Evolutionary conservation across 2,329 filamentous ascomycete genomes (phyloP).

Genomic region (Fusarium falciforme): DNA sequence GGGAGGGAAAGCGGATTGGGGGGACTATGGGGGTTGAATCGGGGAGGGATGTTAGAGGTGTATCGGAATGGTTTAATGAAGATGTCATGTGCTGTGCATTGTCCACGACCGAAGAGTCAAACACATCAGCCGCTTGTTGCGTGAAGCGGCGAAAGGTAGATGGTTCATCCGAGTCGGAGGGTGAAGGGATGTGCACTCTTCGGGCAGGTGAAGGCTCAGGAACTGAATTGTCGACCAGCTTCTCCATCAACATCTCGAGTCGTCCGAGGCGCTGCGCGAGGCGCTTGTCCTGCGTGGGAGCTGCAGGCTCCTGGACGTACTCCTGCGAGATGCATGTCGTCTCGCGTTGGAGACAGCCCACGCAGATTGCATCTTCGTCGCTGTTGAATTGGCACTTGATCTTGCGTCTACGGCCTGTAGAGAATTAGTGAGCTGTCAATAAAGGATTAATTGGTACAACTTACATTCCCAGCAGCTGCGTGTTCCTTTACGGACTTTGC

Average conservation of each 20-base stretch:
- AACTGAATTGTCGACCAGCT: conserved; percentile 53
- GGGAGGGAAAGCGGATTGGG: not conserved
- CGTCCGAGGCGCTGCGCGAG: conserved; percentile 57
- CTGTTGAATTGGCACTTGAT: conserved; percentile 61
- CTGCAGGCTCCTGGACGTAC: conserved; percentile 49
- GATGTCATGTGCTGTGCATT: conserved; percentile 35
- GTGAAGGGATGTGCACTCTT: conserved; percentile 28
- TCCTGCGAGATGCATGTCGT: conserved; percentile 60
- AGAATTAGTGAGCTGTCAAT: not conserved
- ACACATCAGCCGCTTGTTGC: conserved; percentile 36
- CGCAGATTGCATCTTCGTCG: conserved; percentile 56
- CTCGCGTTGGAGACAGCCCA: conserved; percentile 57
- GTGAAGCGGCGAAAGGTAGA: conserved; percentile 33
- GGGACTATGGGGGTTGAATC: conserved; percentile 1
- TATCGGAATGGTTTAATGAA: conserved; percentile 7
- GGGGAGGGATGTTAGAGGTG: not conserved
- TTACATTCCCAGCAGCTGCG: conserved; percentile 71
- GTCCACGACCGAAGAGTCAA: conserved; percentile 32
- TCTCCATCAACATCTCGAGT: conserved; percentile 60
- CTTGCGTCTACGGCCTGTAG: conserved; percentile 58
- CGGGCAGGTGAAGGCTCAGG: not conserved
- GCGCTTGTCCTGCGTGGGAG: conserved; percentile 50
- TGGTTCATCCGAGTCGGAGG: conserved; percentile 21
- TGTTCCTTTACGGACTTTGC: conserved; percentile 66
- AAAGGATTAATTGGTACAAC: not conserved